Evolutionary conservation across 2,329 filamentous ascomycete species (phyloP).

Genomic region (Coniochaeta pulveracea): DNA sequence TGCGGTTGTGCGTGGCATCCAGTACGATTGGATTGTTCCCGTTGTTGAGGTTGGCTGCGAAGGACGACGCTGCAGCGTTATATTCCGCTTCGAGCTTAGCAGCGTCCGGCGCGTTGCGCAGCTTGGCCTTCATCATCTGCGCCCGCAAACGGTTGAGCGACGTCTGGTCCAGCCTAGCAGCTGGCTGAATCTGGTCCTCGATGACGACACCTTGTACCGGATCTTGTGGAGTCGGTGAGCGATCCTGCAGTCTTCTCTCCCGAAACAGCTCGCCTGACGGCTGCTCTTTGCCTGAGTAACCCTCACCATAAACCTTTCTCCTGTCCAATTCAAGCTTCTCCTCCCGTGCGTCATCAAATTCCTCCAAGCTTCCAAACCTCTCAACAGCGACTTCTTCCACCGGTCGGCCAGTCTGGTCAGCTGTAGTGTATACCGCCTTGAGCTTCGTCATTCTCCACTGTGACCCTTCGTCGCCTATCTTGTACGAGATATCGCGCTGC

Average conservation of each 20-base stretch:
- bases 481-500: constrained; percentile 61
- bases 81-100: constrained; percentile 74
- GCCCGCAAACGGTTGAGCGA: constrained; percentile 82
- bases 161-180: constrained; percentile 59
- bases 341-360: constrained; percentile 87
- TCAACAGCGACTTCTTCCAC: constrained; percentile 78
- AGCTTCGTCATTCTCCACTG: constrained; percentile 97
- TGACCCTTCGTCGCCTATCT: constrained; percentile 79
- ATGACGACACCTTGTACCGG: constrained; percentile 46
- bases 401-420: constrained; percentile 58
- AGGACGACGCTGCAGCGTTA: constrained; percentile 46
- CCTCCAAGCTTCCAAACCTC: constrained; percentile 66
- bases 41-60: constrained; percentile 41
- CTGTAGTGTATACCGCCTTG: constrained; percentile 70
- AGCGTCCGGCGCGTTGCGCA: constrained; percentile 66
- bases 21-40: constrained; percentile 60
- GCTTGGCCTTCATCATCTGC: constrained; percentile 90
- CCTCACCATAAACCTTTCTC: constrained; percentile 69
- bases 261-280: constrained; percentile 79
- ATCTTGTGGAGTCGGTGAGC: constrained; percentile 20
- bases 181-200: constrained; percentile 34
- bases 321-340: constrained; percentile 87
- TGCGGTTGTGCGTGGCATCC: constrained; percentile 77
- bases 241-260: constrained; percentile 55
- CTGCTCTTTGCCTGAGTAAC: constrained; percentile 75